Percentiles rank a stretch among this genome's conserved stretches.
phyloP scores from a whole-genome alignment of 2,329 filamentous ascomycete genomes.

The Paecilomyces fulvus region DNA sequence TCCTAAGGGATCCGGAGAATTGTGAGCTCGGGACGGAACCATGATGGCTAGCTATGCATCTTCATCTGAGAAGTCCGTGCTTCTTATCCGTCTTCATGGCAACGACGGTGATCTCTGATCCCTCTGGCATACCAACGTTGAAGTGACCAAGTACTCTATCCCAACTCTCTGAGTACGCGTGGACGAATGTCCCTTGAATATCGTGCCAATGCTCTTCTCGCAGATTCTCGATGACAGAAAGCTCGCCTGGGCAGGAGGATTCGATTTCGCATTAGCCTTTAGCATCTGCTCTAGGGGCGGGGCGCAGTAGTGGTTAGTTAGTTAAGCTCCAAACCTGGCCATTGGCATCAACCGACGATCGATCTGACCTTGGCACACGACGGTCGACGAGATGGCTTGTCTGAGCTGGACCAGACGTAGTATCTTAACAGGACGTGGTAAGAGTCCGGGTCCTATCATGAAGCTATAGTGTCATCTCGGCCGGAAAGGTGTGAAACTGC shows the following conservation, averaged over 20 bases:
- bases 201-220: neutral
- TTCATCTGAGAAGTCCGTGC: neutral
- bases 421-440: neutral
- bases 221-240: neutral
- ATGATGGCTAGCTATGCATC: neutral
- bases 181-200: neutral
- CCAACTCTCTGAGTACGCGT: neutral
- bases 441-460: neutral
- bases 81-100: neutral
- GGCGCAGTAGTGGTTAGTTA: neutral
- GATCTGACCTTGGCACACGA: neutral
- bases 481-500: neutral
- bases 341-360: neutral
- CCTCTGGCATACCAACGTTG: neutral
- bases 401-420: neutral
- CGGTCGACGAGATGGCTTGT: neutral
- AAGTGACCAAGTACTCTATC: neutral
- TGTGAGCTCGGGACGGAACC: neutral
- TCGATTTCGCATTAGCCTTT: neutral
- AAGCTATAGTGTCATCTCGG: neutral
- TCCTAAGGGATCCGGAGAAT: neutral
- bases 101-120: neutral
- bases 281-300: neutral
- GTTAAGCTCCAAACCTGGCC: neutral
- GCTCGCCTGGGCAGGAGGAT: neutral